phyloP scores from a whole-genome alignment of 257 asterid species.

The Verbascum thapsus region DNA sequence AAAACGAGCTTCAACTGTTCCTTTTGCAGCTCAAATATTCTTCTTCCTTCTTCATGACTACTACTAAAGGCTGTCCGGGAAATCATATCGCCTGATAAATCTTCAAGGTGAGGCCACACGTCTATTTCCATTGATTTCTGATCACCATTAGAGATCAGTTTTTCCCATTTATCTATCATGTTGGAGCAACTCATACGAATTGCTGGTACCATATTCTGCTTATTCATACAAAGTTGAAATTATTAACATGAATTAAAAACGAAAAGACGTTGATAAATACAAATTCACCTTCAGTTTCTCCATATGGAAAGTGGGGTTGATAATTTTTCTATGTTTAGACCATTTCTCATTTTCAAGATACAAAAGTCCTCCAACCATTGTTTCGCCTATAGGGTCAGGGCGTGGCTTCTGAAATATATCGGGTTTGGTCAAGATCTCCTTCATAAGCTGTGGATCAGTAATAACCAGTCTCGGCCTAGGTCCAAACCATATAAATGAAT shows the following conservation, averaged over 20 bases:
- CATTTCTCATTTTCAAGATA: conserved; percentile 35
- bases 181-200: conserved; percentile 27
- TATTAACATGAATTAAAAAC: no score
- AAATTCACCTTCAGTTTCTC: conserved; percentile 34
- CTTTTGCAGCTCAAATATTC: conserved; percentile 33
- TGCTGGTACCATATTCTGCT: conserved; percentile 30
- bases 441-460: conserved; percentile 29
- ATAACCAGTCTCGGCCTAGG: conserved; percentile 30
- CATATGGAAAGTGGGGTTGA: conserved; percentile 34
- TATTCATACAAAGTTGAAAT: no score
- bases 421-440: conserved; percentile 27
- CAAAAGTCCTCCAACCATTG: conserved; percentile 31
- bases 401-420: conserved; percentile 30
- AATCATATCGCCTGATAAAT: conserved; percentile 32
- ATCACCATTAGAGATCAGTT: background rate
- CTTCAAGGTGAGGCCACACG: conserved; percentile 31
- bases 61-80: conserved; percentile 38
- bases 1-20: conserved; percentile 20
- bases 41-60: conserved; percentile 33
- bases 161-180: conserved; percentile 28
- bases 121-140: conserved; percentile 25
- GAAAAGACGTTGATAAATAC: no score
- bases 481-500: conserved; percentile 37
- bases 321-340: conserved; percentile 35
- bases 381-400: conserved; percentile 30